Base-by-base conservation (phyloP, 768 basidiomycete genomes). In the Pulveroboletus sp. region DNA sequence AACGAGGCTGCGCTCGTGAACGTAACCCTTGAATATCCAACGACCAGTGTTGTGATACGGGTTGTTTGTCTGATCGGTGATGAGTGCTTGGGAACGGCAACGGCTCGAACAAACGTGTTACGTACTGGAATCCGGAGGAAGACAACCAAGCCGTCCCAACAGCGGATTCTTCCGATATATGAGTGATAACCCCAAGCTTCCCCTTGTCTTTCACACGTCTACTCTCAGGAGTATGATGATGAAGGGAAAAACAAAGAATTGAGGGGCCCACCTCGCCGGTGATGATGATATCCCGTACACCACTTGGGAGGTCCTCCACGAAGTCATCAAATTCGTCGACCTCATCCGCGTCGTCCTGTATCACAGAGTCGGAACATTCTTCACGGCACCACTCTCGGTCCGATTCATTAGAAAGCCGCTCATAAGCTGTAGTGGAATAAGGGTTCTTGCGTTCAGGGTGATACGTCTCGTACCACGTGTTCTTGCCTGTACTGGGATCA, bases 1-100 rank as follows among this genome's bases (percentile, higher is more conserved):
- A 31, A 77, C 77, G 32, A 81, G 64, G 59, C 74, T 79, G 24
- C 66, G 62, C 54, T 70, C 71, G 44, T 80, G 71, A 38, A 80
- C 49, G 57, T 81, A 80, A 43, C 79, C 78, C 51, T 70, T 76
- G 45, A 80, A 80, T 44, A 80, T 59, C 76, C 73, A 80, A 24
- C 63, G 71, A 11, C 79, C 77, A 13, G 64, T 49, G 43, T 63
- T 45, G 29, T 45, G 56, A 40, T 68, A 55, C 4, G 41, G 60
- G 20, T 67, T 57, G 52, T 73, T 59, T 41, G 56, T 68, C 76
- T 76, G 54, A 56, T 63, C 49, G 50, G 51, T 50, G 42, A 56
- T 55, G 29, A 50, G 41, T 35, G 5, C 35, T 40, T 44, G 53
- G 50, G 43, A 35, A 51, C 40, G 26, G 49, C 45, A 17, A 29